Conservation (phyloP, 2,329 filamentous ascomycete species). For the Botrytis elliptica region DNA sequence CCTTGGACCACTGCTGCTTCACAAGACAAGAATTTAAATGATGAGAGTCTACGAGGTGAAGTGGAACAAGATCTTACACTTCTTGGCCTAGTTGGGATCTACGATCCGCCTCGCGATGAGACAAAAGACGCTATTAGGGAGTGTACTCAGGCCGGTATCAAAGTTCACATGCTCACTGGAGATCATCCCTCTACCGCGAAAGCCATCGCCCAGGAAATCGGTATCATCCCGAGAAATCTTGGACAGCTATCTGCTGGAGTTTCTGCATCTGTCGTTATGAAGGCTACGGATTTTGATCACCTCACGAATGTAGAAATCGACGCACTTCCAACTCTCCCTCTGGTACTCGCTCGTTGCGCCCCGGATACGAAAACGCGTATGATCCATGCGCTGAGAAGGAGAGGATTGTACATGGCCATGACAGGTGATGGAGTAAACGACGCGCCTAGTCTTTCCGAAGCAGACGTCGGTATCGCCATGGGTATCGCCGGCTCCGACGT, state of each 20-base stretch:
- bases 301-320: slow-evolving; percentile 70
- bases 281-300: slow-evolving; percentile 62
- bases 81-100: slow-evolving; percentile 59
- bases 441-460: slow-evolving; percentile 51
- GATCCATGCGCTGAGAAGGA: slow-evolving; percentile 68
- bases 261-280: slow-evolving; percentile 56
- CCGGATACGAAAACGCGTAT: slow-evolving; percentile 79
- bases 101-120: slow-evolving; percentile 59
- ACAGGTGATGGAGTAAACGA: slow-evolving; percentile 59
- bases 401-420: slow-evolving; percentile 59
- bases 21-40: slow-evolving; percentile 25
- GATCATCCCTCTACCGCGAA: slow-evolving; percentile 74
- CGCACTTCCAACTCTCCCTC: slow-evolving; percentile 60
- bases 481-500: slow-evolving; percentile 60
- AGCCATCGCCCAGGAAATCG: slow-evolving; percentile 70
- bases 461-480: slow-evolving; percentile 61
- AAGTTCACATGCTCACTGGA: slow-evolving; percentile 72
- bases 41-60: slow-evolving; percentile 36
- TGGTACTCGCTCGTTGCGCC: slow-evolving; percentile 74
- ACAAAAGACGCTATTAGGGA: slow-evolving; percentile 60
- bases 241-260: slow-evolving; percentile 19
- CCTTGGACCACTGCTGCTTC: slow-evolving; percentile 33
- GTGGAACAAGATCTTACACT: slow-evolving; percentile 58
- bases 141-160: slow-evolving; percentile 66
- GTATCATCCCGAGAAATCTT: slow-evolving; percentile 39